Conservation (phyloP, 2,329 filamentous ascomycete species). For the Ceratocystis eucalypticola region DNA sequence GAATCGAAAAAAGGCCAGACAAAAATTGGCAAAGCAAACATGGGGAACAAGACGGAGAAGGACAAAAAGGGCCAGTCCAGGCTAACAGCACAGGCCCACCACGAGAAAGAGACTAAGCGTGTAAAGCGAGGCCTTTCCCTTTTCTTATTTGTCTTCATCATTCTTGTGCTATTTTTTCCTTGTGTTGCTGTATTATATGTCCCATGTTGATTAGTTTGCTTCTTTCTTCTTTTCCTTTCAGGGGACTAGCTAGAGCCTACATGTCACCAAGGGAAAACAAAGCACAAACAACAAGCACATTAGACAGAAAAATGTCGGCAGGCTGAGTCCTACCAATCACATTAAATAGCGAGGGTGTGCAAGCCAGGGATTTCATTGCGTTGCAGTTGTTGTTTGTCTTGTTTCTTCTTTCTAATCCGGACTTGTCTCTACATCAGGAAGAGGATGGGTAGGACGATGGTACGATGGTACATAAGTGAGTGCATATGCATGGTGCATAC, state of each 20-base stretch:
- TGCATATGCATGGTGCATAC: conserved; percentile 5
- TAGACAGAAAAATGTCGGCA: background rate
- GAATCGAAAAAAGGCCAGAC: background rate
- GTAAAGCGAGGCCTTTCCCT: background rate
- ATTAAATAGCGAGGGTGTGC: background rate
- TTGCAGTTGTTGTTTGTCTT: background rate
- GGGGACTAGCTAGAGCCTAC: too few relatives aligned
- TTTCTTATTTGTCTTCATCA: background rate
- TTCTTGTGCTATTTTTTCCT: too few relatives aligned
- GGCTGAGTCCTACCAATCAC: background rate
- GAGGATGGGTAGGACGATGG: background rate
- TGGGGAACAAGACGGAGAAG: background rate
- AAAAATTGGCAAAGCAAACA: background rate
- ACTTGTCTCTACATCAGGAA: background rate
- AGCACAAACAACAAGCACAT: background rate
- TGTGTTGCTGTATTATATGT: too few relatives aligned
- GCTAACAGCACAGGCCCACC: too few relatives aligned
- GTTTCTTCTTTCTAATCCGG: background rate
- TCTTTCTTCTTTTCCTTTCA: too few relatives aligned
- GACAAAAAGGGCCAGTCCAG: background rate
- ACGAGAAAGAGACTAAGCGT: too few relatives aligned
- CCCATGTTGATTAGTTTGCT: too few relatives aligned
- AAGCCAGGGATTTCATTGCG: background rate
- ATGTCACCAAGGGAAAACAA: background rate
- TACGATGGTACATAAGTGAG: background rate